Evolutionary conservation across 2,329 filamentous ascomycete species (phyloP).

Genomic region (Aspergillus sp.): DNA sequence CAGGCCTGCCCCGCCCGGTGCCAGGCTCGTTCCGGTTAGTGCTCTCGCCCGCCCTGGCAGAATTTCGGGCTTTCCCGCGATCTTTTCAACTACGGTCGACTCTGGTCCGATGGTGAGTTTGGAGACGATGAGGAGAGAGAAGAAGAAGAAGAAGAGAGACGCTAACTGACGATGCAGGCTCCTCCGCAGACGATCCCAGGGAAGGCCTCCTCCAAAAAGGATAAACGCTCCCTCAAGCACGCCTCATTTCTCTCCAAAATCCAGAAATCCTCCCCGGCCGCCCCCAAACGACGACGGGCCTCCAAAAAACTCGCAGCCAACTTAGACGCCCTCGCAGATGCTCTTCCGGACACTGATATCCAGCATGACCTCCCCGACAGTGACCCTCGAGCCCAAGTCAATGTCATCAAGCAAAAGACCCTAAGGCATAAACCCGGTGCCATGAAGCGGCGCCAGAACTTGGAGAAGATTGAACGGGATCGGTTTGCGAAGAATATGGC

Average conservation of each 20-base stretch:
- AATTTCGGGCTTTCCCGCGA: background rate
- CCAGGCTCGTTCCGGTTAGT: background rate
- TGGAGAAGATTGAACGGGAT: constrained; percentile 73
- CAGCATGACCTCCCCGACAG: constrained; percentile 22
- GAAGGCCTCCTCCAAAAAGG: constrained; percentile 56
- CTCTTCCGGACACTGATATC: constrained; percentile 59
- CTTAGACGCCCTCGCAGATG: constrained; percentile 68
- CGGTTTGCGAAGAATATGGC: constrained; percentile 79
- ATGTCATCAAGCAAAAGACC: constrained; percentile 66
- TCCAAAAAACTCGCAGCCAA: constrained; percentile 70
- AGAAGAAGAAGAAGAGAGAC: too few relatives aligned
- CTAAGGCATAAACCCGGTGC: constrained; percentile 68
- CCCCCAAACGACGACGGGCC: constrained; percentile 58
- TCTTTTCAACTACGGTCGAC: too few relatives aligned
- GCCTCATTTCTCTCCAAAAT: constrained; percentile 71
- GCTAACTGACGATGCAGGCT: too few relatives aligned
- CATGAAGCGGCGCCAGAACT: constrained; percentile 69
- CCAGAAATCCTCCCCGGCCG: constrained; percentile 50
- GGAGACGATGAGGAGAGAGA: too few relatives aligned
- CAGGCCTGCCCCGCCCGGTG: background rate
- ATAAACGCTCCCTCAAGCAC: constrained; percentile 77
- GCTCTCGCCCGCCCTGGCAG: background rate
- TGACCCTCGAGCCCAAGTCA: constrained; percentile 45
- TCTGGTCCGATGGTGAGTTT: too few relatives aligned
- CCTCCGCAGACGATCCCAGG: background rate